phyloP scores from a whole-genome alignment of 371 early-diverging fungal genomes.

The Batkoa obscura region DNA sequence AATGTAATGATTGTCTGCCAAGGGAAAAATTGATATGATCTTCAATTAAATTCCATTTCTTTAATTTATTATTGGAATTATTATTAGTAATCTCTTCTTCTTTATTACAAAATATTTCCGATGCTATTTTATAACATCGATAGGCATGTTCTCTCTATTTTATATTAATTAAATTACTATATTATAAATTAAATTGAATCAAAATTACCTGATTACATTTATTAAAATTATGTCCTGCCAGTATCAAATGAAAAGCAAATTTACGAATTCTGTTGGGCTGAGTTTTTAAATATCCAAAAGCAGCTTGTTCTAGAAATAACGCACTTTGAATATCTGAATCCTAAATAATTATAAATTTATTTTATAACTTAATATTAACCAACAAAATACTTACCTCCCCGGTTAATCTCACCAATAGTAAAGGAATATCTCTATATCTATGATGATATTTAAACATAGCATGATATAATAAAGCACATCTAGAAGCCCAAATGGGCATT shows the following conservation, averaged over 20 bases:
- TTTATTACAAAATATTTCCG: slow-evolving; percentile 16
- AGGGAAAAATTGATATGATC: slow-evolving; percentile 74
- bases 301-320: slow-evolving; percentile 74
- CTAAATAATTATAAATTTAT: slow-evolving; percentile 7
- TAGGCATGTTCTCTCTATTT: slow-evolving; percentile 49
- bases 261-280: slow-evolving; percentile 50
- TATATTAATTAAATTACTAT: slow-evolving; percentile 1
- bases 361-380: neutral
- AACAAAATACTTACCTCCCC: slow-evolving; percentile 26
- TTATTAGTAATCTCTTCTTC: neutral
- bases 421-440: slow-evolving; percentile 49
- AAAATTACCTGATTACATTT: slow-evolving; percentile 32
- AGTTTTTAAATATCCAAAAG: slow-evolving; percentile 43
- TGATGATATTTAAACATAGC: slow-evolving; percentile 50
- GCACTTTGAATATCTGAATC: slow-evolving; percentile 54
- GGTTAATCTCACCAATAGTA: slow-evolving; percentile 43
- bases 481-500: slow-evolving; percentile 40
- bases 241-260: slow-evolving; percentile 66
- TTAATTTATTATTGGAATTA: slow-evolving; percentile 12
- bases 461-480: slow-evolving; percentile 33
- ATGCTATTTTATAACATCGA: slow-evolving; percentile 44
- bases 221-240: slow-evolving; percentile 69
- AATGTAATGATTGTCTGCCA: slow-evolving; percentile 48
- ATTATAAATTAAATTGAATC: neutral
- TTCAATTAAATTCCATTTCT: slow-evolving; percentile 61